Conservation (phyloP, 345 rosid species). For the Aquilaria yunnanensis region DNA sequence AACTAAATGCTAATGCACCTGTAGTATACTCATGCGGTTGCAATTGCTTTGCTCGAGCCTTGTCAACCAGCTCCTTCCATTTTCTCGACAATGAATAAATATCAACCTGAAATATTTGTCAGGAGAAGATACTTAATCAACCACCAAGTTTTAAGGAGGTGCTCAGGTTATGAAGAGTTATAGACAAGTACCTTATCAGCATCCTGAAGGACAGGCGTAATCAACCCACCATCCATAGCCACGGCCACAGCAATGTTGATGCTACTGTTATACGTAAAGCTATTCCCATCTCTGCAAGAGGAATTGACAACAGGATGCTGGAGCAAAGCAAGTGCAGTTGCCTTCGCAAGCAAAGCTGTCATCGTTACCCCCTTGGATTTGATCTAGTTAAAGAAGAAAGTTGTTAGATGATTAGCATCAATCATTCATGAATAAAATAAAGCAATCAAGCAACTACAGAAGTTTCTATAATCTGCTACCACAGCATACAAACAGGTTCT, state of each 20-base stretch:
- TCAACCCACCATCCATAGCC: constrained; percentile 87
- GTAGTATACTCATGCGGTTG: constrained; percentile 90
- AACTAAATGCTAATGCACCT: constrained; percentile 30
- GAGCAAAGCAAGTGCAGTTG: constrained; percentile 81
- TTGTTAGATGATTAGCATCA: constrained; percentile 4
- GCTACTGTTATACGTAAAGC: constrained; percentile 78
- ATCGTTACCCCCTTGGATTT: constrained; percentile 95
- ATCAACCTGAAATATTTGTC: constrained; percentile 51
- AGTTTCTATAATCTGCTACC: too few relatives aligned
- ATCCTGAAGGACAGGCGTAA: constrained; percentile 94
- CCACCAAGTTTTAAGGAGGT: too few relatives aligned
- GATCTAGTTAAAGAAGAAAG: constrained; percentile 40
- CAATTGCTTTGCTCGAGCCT: constrained; percentile 92
- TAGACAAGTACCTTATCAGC: constrained; percentile 72
- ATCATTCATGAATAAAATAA: neutral
- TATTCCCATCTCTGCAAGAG: constrained; percentile 83
- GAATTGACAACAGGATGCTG: constrained; percentile 84
- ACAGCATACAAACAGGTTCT: too few relatives aligned
- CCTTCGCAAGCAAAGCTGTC: constrained; percentile 95
- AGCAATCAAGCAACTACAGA: neutral
- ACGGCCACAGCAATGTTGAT: constrained; percentile 96
- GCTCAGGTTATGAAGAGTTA: neutral
- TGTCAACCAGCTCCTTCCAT: constrained; percentile 97
- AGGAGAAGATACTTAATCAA: neutral
- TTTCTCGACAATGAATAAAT: constrained; percentile 89